Percentiles rank a stretch among this genome's conserved stretches.
These are phyloP conservation scores for Calonectria ilicicola DNA, from an alignment of 2,329 filamentous ascomycete genomes.

Conservation along the genomic window DNA sequence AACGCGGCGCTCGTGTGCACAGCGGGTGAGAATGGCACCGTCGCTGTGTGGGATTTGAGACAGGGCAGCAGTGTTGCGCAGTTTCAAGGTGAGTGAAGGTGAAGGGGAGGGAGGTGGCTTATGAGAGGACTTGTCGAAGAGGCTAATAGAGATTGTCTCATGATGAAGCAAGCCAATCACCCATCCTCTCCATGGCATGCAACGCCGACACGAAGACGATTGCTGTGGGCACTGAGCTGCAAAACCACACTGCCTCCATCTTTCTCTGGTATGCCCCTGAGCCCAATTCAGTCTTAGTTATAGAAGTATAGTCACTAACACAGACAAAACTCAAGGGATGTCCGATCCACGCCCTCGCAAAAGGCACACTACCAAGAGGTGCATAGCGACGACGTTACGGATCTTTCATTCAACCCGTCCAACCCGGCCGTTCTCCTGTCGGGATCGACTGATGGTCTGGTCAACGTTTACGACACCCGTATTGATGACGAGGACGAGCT, in stretches of 20 bases:
- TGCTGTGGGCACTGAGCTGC: slow-evolving; percentile 79
- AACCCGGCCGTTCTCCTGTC: slow-evolving; percentile 75
- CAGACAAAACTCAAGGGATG: slow-evolving; percentile 64
- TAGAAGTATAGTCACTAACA: neutral
- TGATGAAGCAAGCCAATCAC: slow-evolving; percentile 54
- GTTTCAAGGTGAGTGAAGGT: slow-evolving; percentile 57
- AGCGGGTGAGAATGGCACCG: slow-evolving; percentile 77
- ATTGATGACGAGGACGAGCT: slow-evolving; percentile 82
- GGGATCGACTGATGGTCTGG: slow-evolving; percentile 82
- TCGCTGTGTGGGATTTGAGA: slow-evolving; percentile 76
- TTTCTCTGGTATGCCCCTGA: slow-evolving; percentile 65
- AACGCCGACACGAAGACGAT: slow-evolving; percentile 68
- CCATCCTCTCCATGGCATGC: slow-evolving; percentile 76
- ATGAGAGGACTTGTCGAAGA: neutral
- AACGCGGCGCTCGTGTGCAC: slow-evolving; percentile 71
- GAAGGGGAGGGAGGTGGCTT: slow-evolving; percentile 33
- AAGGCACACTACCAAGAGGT: slow-evolving; percentile 71
- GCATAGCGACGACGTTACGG: slow-evolving; percentile 76
- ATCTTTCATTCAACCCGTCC: slow-evolving; percentile 69
- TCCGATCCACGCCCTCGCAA: slow-evolving; percentile 60
- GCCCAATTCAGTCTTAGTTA: neutral
- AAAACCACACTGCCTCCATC: slow-evolving; percentile 71
- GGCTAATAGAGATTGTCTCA: neutral
- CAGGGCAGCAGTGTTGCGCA: slow-evolving; percentile 57
- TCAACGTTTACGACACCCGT: slow-evolving; percentile 80